Percentiles rank a stretch among this genome's conserved stretches.
Conservation (phyloP, 2,329 filamentous ascomycete genomes). For the Westerdykella aurantiaca region DNA sequence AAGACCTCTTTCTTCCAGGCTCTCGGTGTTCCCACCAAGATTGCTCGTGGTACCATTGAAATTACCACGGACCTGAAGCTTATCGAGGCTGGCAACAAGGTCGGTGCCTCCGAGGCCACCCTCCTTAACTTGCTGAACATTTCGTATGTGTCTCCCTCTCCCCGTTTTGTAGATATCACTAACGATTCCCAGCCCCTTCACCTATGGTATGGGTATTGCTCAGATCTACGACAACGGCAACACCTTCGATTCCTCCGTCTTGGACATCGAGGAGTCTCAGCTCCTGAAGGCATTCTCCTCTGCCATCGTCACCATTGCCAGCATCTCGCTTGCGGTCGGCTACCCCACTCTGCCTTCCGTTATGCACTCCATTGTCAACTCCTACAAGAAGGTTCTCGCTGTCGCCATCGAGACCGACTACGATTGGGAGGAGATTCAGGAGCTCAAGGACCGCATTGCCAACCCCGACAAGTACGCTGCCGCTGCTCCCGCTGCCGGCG, state of each 20-base stretch:
- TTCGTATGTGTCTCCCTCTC: constrained; percentile 46
- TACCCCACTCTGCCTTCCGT: constrained; percentile 95
- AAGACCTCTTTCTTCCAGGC: constrained; percentile 99
- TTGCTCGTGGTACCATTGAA: constrained; percentile 99
- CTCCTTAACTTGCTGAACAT: constrained; percentile 99
- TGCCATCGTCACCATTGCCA: constrained; percentile 81
- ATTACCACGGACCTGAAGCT: constrained; percentile 98
- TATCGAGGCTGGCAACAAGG: constrained; percentile 85
- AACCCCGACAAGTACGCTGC: constrained; percentile 96
- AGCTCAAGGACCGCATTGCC: constrained; percentile 99
- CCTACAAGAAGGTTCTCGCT: constrained; percentile 93
- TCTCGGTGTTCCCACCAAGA: constrained; percentile 99
- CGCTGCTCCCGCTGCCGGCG: constrained; percentile 62
- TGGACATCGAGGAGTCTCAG: constrained; percentile 94
- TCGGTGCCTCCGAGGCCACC: constrained; percentile 97
- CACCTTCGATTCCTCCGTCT: constrained; percentile 75
- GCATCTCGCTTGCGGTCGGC: constrained; percentile 84
- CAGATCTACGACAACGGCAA: constrained; percentile 99
- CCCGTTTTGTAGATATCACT: not conserved
- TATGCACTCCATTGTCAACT: constrained; percentile 93
- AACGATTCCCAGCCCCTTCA: constrained; percentile 25
- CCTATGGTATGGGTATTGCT: constrained; percentile 88
- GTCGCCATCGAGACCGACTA: constrained; percentile 86
- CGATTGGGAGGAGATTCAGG: constrained; percentile 91
- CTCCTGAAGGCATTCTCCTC: constrained; percentile 75